phyloP scores from a whole-genome alignment of 2,329 filamentous ascomycete species.

The Pseudogymnoascus sp. region DNA sequence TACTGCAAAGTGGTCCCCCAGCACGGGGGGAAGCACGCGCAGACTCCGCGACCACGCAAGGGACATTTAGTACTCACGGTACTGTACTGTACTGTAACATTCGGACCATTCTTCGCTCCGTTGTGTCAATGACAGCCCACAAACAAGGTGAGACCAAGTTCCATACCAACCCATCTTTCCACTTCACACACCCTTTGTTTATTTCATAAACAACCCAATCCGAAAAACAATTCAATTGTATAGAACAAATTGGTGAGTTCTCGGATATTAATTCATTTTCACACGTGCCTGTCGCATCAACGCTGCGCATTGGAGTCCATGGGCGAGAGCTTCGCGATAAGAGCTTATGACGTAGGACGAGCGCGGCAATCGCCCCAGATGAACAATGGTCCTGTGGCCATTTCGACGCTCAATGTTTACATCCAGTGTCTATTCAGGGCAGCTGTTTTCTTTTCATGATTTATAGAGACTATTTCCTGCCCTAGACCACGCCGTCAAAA shows the following conservation, averaged over 20 bases:
- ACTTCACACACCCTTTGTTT: not conserved
- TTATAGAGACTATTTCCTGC: not conserved
- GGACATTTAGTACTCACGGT: not conserved
- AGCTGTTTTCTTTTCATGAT: not conserved
- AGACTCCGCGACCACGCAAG: not conserved
- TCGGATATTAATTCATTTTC: not conserved
- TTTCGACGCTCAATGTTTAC: not conserved
- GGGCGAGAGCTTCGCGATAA: not conserved
- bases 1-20: not conserved
- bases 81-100: not conserved
- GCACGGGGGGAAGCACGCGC: not conserved
- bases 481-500: not conserved
- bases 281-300: not conserved
- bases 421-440: not conserved
- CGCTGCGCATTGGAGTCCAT: not conserved
- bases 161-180: not conserved
- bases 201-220: not conserved
- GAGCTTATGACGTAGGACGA: not conserved
- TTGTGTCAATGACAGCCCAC: not conserved
- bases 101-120: not conserved
- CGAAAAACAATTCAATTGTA: not conserved
- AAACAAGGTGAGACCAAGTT: constrained; percentile 6
- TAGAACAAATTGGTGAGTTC: not conserved
- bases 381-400: not conserved
- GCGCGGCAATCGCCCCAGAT: not conserved